These are phyloP conservation scores for Boletus bicolor DNA, from an alignment of 768 basidiomycete species.

Conservation along the genomic window DNA sequence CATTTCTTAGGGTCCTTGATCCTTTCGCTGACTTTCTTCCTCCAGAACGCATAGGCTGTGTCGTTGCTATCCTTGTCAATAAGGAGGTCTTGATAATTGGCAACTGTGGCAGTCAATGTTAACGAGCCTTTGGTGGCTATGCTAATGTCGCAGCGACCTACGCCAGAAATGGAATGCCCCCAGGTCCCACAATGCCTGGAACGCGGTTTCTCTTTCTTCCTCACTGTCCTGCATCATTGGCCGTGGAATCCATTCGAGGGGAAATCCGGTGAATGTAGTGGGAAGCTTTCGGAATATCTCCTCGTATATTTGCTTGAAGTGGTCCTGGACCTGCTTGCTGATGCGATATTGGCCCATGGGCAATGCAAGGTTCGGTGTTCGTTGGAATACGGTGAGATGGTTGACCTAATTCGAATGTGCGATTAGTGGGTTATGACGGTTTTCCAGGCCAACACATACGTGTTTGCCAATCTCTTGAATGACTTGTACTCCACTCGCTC, in stretches of 20 bases:
- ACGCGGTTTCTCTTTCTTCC: constrained; percentile 7
- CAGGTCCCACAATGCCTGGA: constrained; percentile 8
- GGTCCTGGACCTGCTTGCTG: constrained; percentile 9
- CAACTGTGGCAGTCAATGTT: neutral
- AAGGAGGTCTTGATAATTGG: constrained; percentile 8
- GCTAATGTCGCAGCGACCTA: neutral
- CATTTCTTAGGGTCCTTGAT: neutral
- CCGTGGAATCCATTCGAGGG: neutral
- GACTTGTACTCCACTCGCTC: constrained; percentile 15
- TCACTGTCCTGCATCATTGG: constrained; percentile 9
- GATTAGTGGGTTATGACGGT: neutral
- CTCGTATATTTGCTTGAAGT: constrained; percentile 10
- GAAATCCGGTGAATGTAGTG: neutral
- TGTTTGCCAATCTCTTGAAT: constrained; percentile 14
- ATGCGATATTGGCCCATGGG: constrained; percentile 13
- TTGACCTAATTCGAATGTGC: neutral
- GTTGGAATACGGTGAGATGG: constrained; percentile 12
- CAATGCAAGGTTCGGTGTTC: constrained; percentile 13
- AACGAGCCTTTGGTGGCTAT: neutral
- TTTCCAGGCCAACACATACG: neutral
- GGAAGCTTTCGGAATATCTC: constrained; percentile 4
- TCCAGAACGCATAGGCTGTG: constrained; percentile 11
- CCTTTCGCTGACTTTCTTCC: constrained; percentile 3
- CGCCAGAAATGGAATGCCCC: constrained; percentile 12
- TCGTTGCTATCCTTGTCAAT: neutral